phyloP scores from a whole-genome alignment of 177 flowering plant species.

The Telopea speciosissima region DNA sequence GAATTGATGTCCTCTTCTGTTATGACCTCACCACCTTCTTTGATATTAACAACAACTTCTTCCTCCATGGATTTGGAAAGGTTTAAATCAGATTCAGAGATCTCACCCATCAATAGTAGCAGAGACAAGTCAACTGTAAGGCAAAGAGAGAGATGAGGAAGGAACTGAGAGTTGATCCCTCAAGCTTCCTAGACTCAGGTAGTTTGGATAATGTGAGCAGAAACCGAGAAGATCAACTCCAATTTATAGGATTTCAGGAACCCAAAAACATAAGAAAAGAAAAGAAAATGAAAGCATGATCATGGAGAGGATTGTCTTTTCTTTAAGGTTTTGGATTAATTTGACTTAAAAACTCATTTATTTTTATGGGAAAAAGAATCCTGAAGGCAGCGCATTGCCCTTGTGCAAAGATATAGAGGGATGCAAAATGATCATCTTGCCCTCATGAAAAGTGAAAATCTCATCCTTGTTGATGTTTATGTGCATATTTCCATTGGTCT shows the following conservation, averaged over 20 bases:
- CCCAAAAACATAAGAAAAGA: neutral
- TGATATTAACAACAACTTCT: neutral
- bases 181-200: neutral
- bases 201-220: neutral
- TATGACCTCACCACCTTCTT: neutral
- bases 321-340: neutral
- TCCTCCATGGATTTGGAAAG: neutral
- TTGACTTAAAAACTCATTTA: no score
- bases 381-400: no score
- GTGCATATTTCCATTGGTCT: no score
- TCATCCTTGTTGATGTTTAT: no score
- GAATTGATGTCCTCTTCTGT: neutral
- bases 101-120: conserved; percentile 2
- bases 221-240: neutral
- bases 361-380: no score
- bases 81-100: conserved; percentile 3
- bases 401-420: no score
- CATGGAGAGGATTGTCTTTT: neutral
- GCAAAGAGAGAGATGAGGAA: neutral
- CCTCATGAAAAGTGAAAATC: no score
- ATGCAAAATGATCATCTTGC: no score
- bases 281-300: neutral
- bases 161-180: neutral
- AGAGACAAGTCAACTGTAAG: neutral
- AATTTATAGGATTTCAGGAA: neutral